phyloP scores from a whole-genome alignment of 2,329 filamentous ascomycete genomes.

The Purpureocillium lavendulum region DNA sequence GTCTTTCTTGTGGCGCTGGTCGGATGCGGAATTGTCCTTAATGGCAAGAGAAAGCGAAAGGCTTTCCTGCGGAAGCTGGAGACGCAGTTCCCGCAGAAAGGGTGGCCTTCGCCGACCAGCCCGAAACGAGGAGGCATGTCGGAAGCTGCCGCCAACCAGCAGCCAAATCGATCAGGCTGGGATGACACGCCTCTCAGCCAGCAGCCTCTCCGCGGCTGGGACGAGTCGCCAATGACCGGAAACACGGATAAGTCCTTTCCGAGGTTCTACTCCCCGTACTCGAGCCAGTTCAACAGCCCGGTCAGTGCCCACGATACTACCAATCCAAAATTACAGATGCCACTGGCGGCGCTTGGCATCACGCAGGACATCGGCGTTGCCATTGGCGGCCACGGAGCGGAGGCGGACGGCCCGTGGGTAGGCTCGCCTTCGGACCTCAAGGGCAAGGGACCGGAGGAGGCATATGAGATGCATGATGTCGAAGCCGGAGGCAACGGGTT shows the following conservation, averaged over 20 bases:
- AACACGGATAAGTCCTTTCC: conserved; percentile 29
- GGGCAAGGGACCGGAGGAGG: conserved; percentile 31
- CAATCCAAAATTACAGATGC: conserved; percentile 26
- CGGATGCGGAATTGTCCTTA: conserved; percentile 47
- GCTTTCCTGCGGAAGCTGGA: conserved; percentile 41
- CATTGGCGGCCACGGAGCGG: background rate
- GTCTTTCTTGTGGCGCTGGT: conserved; percentile 35
- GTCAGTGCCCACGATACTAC: conserved; percentile 32
- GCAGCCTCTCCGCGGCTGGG: conserved; percentile 41
- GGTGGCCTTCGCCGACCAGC: conserved; percentile 30
- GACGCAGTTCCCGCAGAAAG: conserved; percentile 25
- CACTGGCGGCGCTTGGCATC: conserved; percentile 10
- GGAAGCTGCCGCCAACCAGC: conserved; percentile 42
- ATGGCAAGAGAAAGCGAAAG: conserved; percentile 46
- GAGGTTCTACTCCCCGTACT: conserved; percentile 51
- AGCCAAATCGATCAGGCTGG: conserved; percentile 39
- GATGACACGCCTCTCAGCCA: conserved; percentile 49
- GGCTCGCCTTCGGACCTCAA: conserved; percentile 22
- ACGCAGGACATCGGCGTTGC: conserved; percentile 11
- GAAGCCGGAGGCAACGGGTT: conserved; percentile 14
- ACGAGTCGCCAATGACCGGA: conserved; percentile 41
- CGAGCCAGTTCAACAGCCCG: conserved; percentile 51
- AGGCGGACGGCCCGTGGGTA: background rate
- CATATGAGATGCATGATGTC: conserved; percentile 40
- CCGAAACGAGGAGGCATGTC: conserved; percentile 16